Evolutionary conservation across 1,284 basidiomycete genomes (phyloP), one percentile per base, ranked within the genome.

Genomic region (Tilletia horrida): DNA sequence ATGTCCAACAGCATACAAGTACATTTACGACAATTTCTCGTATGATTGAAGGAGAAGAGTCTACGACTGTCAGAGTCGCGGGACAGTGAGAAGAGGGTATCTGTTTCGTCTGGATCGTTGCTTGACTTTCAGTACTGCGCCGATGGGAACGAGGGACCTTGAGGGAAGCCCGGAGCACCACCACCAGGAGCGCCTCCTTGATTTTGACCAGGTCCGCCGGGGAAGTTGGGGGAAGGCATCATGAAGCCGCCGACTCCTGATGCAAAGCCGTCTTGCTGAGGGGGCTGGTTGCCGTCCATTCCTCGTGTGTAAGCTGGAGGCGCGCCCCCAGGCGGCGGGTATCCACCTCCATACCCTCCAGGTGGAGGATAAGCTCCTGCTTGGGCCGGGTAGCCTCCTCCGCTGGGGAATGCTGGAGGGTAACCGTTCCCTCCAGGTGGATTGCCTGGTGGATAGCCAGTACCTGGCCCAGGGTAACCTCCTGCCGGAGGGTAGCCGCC

Each of bases 401-500:
- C 27, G 29, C 27, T 18, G 27, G 55, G 31, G 16, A 59, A 25
- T 13, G 55, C 27, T 29, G 55, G 55, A 31, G 55, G 55, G 31
- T 59, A 59, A 16, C 55, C 55, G 18, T 3, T 11, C 18, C 6
- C 6, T 21, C 29, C 55, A 29, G 7, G 13, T 21, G 35, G 35
- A 11, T 18, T 29, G 23, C 55, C 55, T 35, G 14, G 27, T 18
- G 50, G 50, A 21, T 55, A 55, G 21, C 50, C 50, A 21, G n/a
- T 25, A 14, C 50, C 50, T 3, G n/a, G n/a, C 13, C 11, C 21
- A 27, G 55, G 55, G 14, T 21, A 27, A 13, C 27, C 50, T 7
- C 31, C 52, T n/a, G 63, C 62, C 18, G 65, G 67, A 11, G 63
- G 47, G 27, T 70, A 67, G 13, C 63, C 67, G 35, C 65, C 67